phyloP scores from a whole-genome alignment of 1,284 basidiomycete species.

The Xanthoconium separans region DNA sequence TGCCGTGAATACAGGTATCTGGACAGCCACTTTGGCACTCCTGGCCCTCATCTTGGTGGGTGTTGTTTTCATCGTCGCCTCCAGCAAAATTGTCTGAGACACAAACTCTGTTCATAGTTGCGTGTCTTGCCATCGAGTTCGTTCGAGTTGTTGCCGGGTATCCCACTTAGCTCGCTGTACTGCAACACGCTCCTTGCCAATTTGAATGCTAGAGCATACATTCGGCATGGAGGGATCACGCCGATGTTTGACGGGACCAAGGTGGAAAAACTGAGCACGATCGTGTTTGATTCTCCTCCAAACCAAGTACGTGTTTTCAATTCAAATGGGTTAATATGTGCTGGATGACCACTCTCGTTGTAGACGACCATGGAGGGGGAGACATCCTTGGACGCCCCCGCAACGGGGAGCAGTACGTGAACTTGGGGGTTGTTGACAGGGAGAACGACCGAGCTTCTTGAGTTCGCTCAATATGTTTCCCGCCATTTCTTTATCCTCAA shows the following conservation, averaged over 20 bases:
- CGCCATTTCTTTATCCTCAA: no score
- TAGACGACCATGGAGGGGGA: background rate
- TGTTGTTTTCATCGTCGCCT: background rate
- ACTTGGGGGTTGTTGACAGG: no score
- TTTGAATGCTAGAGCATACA: conserved; percentile 14
- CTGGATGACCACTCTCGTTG: background rate
- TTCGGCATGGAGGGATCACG: background rate
- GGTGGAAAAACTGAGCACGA: background rate
- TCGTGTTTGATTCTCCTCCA: background rate
- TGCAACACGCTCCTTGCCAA: conserved; percentile 18
- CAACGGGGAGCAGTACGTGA: background rate
- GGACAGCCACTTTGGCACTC: conserved; percentile 12
- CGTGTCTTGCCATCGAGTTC: background rate
- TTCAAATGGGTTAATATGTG: background rate
- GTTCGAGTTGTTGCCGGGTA: background rate
- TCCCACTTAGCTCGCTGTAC: conserved; percentile 12
- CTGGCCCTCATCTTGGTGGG: conserved; percentile 11
- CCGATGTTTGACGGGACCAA: background rate
- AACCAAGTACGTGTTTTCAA: background rate
- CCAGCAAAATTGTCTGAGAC: background rate
- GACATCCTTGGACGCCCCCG: background rate
- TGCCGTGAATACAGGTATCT: conserved; percentile 14
- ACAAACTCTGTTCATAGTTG: background rate
- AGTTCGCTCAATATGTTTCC: no score
- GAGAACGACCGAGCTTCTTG: no score